These are phyloP conservation scores for Pestalotiopsis sp. DNA, from an alignment of 2,329 filamentous ascomycete genomes.

Conservation along the genomic window DNA sequence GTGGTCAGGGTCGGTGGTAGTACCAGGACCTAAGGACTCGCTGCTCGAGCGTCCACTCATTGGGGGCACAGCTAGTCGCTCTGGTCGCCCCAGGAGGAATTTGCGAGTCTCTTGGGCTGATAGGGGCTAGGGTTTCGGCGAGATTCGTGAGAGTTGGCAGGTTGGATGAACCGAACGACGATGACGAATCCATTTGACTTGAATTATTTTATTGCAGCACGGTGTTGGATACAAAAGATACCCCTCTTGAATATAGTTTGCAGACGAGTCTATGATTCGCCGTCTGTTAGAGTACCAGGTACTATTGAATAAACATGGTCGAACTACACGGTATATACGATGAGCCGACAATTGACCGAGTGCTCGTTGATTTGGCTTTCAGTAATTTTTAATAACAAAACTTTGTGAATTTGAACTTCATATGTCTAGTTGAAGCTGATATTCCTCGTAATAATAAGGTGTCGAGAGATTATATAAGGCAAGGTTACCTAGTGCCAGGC, in stretches of 20 bases:
- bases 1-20: conserved; percentile 19
- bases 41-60: conserved; percentile 27
- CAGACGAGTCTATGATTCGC: neutral
- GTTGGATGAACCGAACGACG: neutral
- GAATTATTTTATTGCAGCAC: neutral
- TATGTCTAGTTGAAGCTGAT: no score
- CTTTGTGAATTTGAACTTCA: no score
- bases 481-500: neutral
- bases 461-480: neutral
- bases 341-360: neutral
- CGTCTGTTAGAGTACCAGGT: neutral
- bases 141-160: neutral
- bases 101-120: conserved; percentile 34
- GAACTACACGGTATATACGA: neutral
- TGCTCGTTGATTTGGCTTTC: no score
- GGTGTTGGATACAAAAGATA: conserved; percentile 6
- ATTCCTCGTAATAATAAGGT: no score
- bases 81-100: conserved; percentile 27
- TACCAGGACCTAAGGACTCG: conserved; percentile 22
- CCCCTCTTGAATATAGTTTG: neutral
- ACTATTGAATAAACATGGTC: neutral
- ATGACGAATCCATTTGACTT: neutral
- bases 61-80: conserved; percentile 21
- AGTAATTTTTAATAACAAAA: no score
- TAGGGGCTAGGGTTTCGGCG: neutral